Evolutionary conservation across 495 filamentous ascomycete genomes (phyloP).

Genomic region (Penicillium egyptiacum): DNA sequence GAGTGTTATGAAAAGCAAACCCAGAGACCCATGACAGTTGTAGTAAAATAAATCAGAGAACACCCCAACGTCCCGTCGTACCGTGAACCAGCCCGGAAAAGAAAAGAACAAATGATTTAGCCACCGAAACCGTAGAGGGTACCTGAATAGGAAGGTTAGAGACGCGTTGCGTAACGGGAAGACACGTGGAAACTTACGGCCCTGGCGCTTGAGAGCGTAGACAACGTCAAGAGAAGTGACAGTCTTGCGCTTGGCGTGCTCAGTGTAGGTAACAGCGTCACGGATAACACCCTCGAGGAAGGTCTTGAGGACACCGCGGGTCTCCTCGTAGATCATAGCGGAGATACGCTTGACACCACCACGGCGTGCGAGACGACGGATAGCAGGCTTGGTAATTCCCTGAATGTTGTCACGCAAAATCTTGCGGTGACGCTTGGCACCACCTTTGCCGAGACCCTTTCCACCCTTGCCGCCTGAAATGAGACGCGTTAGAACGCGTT

Average conservation of each 20-base stretch:
- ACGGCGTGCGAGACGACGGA: constrained; percentile 99
- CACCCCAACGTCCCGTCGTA: constrained; percentile 56
- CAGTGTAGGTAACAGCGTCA: constrained; percentile 98
- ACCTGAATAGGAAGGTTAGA: constrained; percentile 37
- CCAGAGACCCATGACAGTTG: constrained; percentile 52
- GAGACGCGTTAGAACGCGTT: constrained; percentile 44
- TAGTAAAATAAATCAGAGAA: constrained; percentile 47
- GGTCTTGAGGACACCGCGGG: constrained; percentile 99
- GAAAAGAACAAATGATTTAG: constrained; percentile 56
- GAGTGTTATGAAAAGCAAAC: constrained; percentile 46
- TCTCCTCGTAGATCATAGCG: constrained; percentile 98
- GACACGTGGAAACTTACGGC: constrained; percentile 56
- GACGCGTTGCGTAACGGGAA: constrained; percentile 6
- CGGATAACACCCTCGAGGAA: constrained; percentile 99
- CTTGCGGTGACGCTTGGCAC: constrained; percentile 89
- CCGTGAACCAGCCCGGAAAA: constrained; percentile 50
- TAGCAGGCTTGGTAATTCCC: constrained; percentile 99
- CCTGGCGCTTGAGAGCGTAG: constrained; percentile 95
- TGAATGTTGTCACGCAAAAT: constrained; percentile 98
- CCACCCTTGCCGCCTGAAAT: constrained; percentile 87
- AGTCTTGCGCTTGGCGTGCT: constrained; percentile 98
- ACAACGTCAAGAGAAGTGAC: constrained; percentile 97
- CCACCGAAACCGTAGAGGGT: constrained; percentile 99
- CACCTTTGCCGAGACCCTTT: constrained; percentile 98
- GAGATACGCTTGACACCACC: constrained; percentile 99